Evolutionary conservation across 169 alveolate genomes (phyloP).

Genomic region (Hepatocystis sp.): DNA sequence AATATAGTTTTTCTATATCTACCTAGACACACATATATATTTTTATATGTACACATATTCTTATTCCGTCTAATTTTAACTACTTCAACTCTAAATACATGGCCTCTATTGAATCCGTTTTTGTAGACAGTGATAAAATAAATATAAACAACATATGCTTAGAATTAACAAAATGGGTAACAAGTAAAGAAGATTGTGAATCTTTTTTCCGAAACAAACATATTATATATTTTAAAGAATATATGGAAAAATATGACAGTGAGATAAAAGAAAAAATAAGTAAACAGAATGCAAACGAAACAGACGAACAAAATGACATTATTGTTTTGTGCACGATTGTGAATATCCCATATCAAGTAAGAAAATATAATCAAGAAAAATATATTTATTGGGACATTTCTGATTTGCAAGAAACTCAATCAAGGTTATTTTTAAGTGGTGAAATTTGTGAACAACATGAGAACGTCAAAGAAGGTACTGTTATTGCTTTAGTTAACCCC

Average conservation of each 20-base stretch:
- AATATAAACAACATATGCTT: conserved; percentile 28
- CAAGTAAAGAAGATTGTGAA: conserved; percentile 27
- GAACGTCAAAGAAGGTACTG: conserved; percentile 42
- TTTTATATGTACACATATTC: not conserved
- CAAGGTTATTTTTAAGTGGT: conserved; percentile 50
- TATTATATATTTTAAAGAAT: conserved; percentile 32
- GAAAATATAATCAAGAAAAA: conserved; percentile 54
- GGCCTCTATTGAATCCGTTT: too few relatives aligned
- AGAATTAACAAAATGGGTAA: conserved; percentile 24
- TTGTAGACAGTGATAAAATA: not conserved
- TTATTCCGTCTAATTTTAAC: not conserved
- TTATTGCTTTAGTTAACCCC: conserved; percentile 55
- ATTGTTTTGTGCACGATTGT: conserved; percentile 43
- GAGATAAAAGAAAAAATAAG: conserved; percentile 43
- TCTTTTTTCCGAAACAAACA: conserved; percentile 15
- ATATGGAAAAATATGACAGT: conserved; percentile 45
- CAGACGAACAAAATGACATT: conserved; percentile 15
- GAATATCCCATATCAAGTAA: conserved; percentile 58
- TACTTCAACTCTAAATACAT: too few relatives aligned
- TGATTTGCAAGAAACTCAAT: conserved; percentile 54
- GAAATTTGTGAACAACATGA: conserved; percentile 58
- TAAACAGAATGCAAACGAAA: not conserved
- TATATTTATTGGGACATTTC: conserved; percentile 73
- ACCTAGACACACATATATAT: not conserved
- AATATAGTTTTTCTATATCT: too few relatives aligned